Evolutionary conservation across 2,329 filamentous ascomycete genomes (phyloP).

Genomic region (Aspergillus sp.): DNA sequence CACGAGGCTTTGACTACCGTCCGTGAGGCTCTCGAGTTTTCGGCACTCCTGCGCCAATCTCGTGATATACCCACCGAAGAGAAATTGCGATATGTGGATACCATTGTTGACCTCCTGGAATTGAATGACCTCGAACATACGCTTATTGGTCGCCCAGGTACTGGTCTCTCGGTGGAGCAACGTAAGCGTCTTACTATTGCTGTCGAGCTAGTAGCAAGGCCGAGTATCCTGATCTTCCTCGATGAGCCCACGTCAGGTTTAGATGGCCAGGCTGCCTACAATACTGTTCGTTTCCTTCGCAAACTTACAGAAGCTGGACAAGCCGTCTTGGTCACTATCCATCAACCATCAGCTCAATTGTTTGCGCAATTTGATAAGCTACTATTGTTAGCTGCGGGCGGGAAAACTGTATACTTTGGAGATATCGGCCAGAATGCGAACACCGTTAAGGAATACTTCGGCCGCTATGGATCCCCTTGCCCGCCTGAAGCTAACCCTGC

Average conservation of each 20-base stretch:
- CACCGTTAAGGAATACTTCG: conserved; percentile 61
- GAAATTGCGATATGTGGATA: too few species aligned
- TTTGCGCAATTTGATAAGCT: conserved; percentile 66
- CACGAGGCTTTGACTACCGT: too few species aligned
- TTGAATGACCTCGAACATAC: too few species aligned
- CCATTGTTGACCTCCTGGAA: too few species aligned
- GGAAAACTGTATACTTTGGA: conserved; percentile 67
- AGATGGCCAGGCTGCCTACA: conserved; percentile 60
- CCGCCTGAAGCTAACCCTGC: conserved; percentile 56
- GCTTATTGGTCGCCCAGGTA: too few species aligned
- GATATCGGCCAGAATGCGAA: conserved; percentile 58
- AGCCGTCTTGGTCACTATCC: conserved; percentile 64
- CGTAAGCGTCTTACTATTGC: conserved; percentile 65
- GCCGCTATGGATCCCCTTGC: conserved; percentile 56
- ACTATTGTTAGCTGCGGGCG: conserved; percentile 57
- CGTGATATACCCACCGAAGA: too few species aligned
- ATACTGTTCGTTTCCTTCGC: conserved; percentile 59
- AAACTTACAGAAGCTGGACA: conserved; percentile 60
- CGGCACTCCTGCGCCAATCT: too few species aligned
- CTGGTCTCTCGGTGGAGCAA: conserved; percentile 46
- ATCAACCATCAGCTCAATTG: conserved; percentile 60
- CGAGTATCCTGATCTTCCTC: conserved; percentile 60
- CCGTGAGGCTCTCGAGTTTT: too few species aligned
- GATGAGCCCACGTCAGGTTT: conserved; percentile 65
- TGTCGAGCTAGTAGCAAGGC: conserved; percentile 63